phyloP scores from a whole-genome alignment of 257 asterid species.

The Forsythia viridissima region DNA sequence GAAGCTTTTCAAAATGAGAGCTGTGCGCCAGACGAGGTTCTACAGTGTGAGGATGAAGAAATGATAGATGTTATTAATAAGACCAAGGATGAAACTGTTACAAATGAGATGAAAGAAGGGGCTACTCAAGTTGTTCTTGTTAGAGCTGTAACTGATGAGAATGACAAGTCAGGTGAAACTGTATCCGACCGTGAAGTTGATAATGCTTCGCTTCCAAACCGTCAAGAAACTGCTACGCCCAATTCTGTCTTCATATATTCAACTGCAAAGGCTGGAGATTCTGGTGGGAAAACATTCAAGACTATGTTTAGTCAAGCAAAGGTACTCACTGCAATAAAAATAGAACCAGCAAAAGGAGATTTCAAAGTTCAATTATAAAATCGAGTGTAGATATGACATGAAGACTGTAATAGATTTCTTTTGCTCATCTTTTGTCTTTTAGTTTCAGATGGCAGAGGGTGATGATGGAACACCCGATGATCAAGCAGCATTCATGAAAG shows the following conservation, averaged over 20 bases:
- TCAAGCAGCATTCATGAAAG: slow-evolving; percentile 61
- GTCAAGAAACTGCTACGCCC: slow-evolving; percentile 46
- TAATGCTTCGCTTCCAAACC: slow-evolving; percentile 27
- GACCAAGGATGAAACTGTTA: slow-evolving; percentile 14
- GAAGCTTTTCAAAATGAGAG: slow-evolving; percentile 32
- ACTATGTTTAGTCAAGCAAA: slow-evolving; percentile 27
- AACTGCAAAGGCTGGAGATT: slow-evolving; percentile 37
- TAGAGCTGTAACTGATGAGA: slow-evolving; percentile 14
- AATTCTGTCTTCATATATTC: slow-evolving; percentile 34
- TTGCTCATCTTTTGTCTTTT: slow-evolving; percentile 2
- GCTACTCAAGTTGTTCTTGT: background rate
- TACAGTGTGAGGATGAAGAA: slow-evolving; percentile 29
- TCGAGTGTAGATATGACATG: background rate
- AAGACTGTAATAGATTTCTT: background rate
- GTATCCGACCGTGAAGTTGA: slow-evolving; percentile 25
- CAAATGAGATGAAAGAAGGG: slow-evolving; percentile 20
- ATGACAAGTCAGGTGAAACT: slow-evolving; percentile 21
- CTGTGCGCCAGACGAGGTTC: slow-evolving; percentile 23
- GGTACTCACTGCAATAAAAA: slow-evolving; percentile 29
- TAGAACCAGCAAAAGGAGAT: background rate
- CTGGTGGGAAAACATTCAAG: slow-evolving; percentile 34
- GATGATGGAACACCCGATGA: slow-evolving; percentile 69
- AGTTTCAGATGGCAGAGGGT: slow-evolving; percentile 43
- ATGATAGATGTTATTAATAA: slow-evolving; percentile 29
- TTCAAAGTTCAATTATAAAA: background rate